Percentiles rank a stretch among this genome's conserved stretches.
Conservation (phyloP, 805 yeast species). For the Cyberlindnera subsufficiens region DNA sequence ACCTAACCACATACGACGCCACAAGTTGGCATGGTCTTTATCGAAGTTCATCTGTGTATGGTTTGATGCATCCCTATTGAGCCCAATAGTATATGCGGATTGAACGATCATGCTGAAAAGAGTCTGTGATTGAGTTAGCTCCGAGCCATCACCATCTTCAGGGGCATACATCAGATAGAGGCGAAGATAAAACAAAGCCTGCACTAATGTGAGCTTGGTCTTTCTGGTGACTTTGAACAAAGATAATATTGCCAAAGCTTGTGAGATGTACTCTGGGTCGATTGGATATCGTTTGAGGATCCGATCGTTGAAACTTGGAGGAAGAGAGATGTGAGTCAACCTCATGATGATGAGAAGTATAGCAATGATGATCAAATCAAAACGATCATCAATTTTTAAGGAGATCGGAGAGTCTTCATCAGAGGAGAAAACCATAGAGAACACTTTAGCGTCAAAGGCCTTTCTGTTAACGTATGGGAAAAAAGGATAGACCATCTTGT, state of each 20-base stretch:
- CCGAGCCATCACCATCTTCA: conserved; percentile 43
- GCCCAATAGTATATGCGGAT: conserved; percentile 39
- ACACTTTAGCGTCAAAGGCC: conserved; percentile 26
- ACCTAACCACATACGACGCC: conserved; percentile 22
- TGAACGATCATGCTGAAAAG: conserved; percentile 34
- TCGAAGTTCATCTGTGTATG: conserved; percentile 17
- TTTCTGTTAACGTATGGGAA: conserved; percentile 40
- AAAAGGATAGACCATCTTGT: conserved; percentile 38
- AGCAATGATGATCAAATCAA: conserved; percentile 36
- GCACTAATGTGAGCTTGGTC: conserved; percentile 36
- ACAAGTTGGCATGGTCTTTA: conserved; percentile 13
- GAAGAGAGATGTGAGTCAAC: conserved; percentile 35
- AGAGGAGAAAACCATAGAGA: conserved; percentile 30
- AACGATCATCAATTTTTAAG: conserved; percentile 30
- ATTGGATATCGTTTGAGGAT: conserved; percentile 31
- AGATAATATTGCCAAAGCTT: conserved; percentile 34
- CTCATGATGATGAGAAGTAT: conserved; percentile 35
- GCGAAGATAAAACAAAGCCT: conserved; percentile 35
- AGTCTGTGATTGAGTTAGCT: conserved; percentile 34
- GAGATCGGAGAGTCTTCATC: conserved; percentile 19
- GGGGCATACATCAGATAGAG: conserved; percentile 39
- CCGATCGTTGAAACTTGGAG: conserved; percentile 22
- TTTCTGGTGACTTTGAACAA: conserved; percentile 35
- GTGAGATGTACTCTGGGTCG: conserved; percentile 28
- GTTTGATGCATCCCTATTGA: conserved; percentile 41